These are phyloP conservation scores for Dipodascus geniculatus DNA, from an alignment of 805 yeast species.

Conservation along the genomic window DNA sequence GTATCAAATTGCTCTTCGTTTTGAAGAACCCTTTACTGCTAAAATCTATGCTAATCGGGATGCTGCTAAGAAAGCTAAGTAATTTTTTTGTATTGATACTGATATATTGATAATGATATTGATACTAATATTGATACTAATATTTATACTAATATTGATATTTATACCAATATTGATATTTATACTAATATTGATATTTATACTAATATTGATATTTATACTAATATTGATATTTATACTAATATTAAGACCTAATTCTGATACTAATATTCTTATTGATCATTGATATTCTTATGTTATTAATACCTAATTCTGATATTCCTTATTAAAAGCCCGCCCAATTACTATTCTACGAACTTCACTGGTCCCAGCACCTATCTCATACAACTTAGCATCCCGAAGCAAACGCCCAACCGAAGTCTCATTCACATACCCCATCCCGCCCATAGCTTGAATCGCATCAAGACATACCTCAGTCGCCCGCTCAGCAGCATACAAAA, in stretches of 20 bases:
- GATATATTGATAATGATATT: background rate
- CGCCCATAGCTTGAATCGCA: constrained; percentile 25
- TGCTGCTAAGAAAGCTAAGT: constrained; percentile 22
- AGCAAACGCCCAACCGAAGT: constrained; percentile 23
- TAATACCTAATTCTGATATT: constrained; percentile 9
- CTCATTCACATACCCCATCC: constrained; percentile 25
- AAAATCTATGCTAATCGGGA: constrained; percentile 73
- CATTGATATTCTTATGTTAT: background rate
- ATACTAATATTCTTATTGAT: background rate
- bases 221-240: too few species aligned
- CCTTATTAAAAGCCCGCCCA: constrained; percentile 24
- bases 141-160: background rate
- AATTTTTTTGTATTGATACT: too few species aligned
- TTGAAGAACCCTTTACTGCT: constrained; percentile 96
- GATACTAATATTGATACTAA: background rate
- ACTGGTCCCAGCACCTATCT: constrained; percentile 25
- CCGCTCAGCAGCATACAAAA: constrained; percentile 25
- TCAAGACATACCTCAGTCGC: constrained; percentile 24
- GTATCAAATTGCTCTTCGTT: constrained; percentile 72
- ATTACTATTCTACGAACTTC: constrained; percentile 25
- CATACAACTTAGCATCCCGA: constrained; percentile 25
- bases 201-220: too few species aligned
- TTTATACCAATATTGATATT: background rate
- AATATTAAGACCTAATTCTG: too few species aligned
- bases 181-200: background rate